These are phyloP conservation scores for Urochloa ruziziensis DNA, from an alignment of 176 grass and related monocot genomes.

Conservation along the genomic window DNA sequence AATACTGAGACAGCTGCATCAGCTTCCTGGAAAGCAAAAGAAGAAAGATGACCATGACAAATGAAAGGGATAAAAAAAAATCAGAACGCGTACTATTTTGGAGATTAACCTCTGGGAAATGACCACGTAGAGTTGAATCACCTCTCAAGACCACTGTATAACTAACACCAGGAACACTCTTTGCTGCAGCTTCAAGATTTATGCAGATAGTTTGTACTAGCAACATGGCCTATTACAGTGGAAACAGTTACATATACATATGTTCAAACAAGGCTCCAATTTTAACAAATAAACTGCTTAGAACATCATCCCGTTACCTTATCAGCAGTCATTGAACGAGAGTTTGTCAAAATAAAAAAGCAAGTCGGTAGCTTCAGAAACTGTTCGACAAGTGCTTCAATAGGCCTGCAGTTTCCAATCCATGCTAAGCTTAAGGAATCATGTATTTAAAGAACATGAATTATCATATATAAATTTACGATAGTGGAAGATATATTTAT, in stretches of 20 bases:
- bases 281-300: slow-evolving; percentile 19
- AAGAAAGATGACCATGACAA: slow-evolving; percentile 26
- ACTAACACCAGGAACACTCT: slow-evolving; percentile 65
- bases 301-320: slow-evolving; percentile 57
- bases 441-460: neutral
- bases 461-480: neutral
- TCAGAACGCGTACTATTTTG: neutral
- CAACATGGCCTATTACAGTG: slow-evolving; percentile 57
- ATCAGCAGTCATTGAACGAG: slow-evolving; percentile 80
- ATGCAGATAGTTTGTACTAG: slow-evolving; percentile 81
- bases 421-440: slow-evolving; percentile 11
- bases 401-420: slow-evolving; percentile 56
- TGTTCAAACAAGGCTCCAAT: slow-evolving; percentile 3
- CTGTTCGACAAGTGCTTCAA: slow-evolving; percentile 77
- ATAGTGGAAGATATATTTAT: neutral
- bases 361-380: slow-evolving; percentile 73
- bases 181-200: slow-evolving; percentile 87
- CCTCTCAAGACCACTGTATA: slow-evolving; percentile 93
- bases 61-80: slow-evolving; percentile 10
- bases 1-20: slow-evolving; percentile 88
- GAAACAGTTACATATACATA: slow-evolving; percentile 12
- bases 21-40: slow-evolving; percentile 73
- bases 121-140: slow-evolving; percentile 93
- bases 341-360: slow-evolving; percentile 98
- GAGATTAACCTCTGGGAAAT: slow-evolving; percentile 82